Conservation (phyloP, 768 basidiomycete genomes). For the Boletus rubescentipes region DNA sequence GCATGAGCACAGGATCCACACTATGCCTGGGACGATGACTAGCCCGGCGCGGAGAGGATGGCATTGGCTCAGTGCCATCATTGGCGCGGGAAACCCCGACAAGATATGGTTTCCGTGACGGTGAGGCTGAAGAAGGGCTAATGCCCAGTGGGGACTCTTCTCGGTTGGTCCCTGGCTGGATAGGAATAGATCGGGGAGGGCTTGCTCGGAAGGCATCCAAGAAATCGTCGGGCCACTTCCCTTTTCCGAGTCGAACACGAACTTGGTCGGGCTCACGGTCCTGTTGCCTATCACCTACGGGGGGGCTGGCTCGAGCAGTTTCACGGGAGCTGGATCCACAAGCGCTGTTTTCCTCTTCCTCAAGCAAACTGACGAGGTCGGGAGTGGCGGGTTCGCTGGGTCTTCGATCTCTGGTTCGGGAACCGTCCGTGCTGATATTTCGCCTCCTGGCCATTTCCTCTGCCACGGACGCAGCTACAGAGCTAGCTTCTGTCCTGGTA, state of each 20-base stretch:
- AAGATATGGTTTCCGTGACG: slow-evolving; percentile 57
- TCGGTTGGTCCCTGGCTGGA: slow-evolving; percentile 20
- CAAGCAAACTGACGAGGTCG: slow-evolving; percentile 66
- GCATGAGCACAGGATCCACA: slow-evolving; percentile 52
- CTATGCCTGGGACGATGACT: slow-evolving; percentile 65
- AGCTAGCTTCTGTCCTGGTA: slow-evolving; percentile 61
- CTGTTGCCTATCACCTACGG: slow-evolving; percentile 21
- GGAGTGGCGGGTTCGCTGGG: slow-evolving; percentile 59
- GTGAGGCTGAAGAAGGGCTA: slow-evolving; percentile 43
- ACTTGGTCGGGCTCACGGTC: slow-evolving; percentile 32
- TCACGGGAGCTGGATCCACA: slow-evolving; percentile 47
- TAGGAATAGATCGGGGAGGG: slow-evolving; percentile 33
- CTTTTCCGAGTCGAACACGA: slow-evolving; percentile 64
- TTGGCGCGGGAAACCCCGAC: slow-evolving; percentile 44
- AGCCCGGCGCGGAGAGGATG: slow-evolving; percentile 46
- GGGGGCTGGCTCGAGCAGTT: slow-evolving; percentile 23
- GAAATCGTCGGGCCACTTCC: slow-evolving; percentile 84
- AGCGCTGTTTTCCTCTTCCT: slow-evolving; percentile 61
- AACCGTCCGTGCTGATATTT: slow-evolving; percentile 21
- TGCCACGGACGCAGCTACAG: slow-evolving; percentile 50
- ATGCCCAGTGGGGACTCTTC: slow-evolving; percentile 19
- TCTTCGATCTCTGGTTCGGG: slow-evolving; percentile 53
- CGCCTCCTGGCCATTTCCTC: slow-evolving; percentile 42
- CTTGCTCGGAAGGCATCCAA: slow-evolving; percentile 52
- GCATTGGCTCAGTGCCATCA: slow-evolving; percentile 46